Base-by-base conservation (phyloP, 106 monocot species). In the Dendrobium chrysotoxum region DNA sequence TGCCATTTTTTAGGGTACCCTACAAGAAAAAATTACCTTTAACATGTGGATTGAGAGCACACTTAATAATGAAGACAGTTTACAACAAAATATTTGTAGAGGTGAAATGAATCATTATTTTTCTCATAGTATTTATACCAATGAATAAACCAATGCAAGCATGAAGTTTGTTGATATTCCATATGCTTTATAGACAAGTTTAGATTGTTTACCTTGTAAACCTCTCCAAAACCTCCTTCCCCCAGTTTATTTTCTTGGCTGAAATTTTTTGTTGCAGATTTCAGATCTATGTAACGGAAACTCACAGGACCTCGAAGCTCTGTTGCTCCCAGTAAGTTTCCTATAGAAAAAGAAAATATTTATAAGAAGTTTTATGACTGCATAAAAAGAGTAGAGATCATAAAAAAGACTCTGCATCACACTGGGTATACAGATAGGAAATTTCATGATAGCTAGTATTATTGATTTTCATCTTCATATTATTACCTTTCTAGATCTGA, bases 191-290 rank as follows among this genome's bases (percentile, higher is more conserved):
- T 35, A 16, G 15, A 70, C 30, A 35, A 70, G 35, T 2, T 70
- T 28, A 76, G 3, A 47, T 76, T 47, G 10, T 28, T 46, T 64
- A 88, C 90, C 84, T 88, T 90, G 83, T 86, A 92, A n/a, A 92
- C 92, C 76, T 92, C 90, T 72, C 90, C 88, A 85, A 92, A 92
- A 11, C 92, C 92, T 44, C 92, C 90, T 88, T 87, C 87, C 68
- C 90, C 92, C 0, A 88, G 81, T 75, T 92, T 92, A 70, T 83
- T 88, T 80, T 88, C 76, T 40, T 90, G 84, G 73, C 83, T 88
- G 76, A 92, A 92, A 81, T 88, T 81, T 8, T 88, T 79, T 28
- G 92, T 90, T 20, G 90, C 90, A 77, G 40, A 18, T 86, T 88
- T 92, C 10, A 92, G 85, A 86, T 92, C 90, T 30, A 67, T 82